phyloP scores from a whole-genome alignment of 169 alveolate species.

The Plasmodium billcollinsi region DNA sequence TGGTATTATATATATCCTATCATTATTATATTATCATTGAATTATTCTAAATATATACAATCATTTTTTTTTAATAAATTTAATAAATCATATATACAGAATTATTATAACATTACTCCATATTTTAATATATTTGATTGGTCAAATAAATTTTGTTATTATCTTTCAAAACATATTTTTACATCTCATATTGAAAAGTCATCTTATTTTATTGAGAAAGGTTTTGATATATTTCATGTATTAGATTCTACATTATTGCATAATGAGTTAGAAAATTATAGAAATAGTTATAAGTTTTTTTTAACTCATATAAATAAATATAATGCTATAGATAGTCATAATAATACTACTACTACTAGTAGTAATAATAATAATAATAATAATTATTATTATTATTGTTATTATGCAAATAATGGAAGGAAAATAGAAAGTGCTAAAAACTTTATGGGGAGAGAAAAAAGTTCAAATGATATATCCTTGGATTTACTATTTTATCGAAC shows the following conservation, averaged over 20 bases:
- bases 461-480: slow-evolving; percentile 26
- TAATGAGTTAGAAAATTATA: too few relatives aligned
- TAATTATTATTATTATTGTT: slow-evolving; percentile 2
- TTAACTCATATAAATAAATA: not conserved
- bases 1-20: slow-evolving; percentile 55
- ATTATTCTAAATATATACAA: slow-evolving; percentile 15
- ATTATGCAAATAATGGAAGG: not conserved
- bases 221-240: too few relatives aligned
- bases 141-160: slow-evolving; percentile 48
- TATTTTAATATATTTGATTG: slow-evolving; percentile 66
- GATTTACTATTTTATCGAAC: slow-evolving; percentile 34
- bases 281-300: too few relatives aligned
- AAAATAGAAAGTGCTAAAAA: slow-evolving; percentile 1
- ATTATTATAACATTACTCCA: slow-evolving; percentile 21
- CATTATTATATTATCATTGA: slow-evolving; percentile 36
- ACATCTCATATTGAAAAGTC: slow-evolving; percentile 3
- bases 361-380: not conserved
- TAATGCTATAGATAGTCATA: not conserved
- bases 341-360: not conserved
- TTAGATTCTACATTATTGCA: too few relatives aligned
- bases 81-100: slow-evolving; percentile 19
- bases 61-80: slow-evolving; percentile 52
- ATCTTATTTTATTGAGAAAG: too few relatives aligned
- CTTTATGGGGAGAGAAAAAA: not conserved
- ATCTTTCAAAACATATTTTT: slow-evolving; percentile 19